A percentile compares a stretch with the other conserved stretches of the same genome.
These are phyloP conservation scores for Lactifluus echinatus DNA, from an alignment of 768 basidiomycete species.

Conservation along the genomic window DNA sequence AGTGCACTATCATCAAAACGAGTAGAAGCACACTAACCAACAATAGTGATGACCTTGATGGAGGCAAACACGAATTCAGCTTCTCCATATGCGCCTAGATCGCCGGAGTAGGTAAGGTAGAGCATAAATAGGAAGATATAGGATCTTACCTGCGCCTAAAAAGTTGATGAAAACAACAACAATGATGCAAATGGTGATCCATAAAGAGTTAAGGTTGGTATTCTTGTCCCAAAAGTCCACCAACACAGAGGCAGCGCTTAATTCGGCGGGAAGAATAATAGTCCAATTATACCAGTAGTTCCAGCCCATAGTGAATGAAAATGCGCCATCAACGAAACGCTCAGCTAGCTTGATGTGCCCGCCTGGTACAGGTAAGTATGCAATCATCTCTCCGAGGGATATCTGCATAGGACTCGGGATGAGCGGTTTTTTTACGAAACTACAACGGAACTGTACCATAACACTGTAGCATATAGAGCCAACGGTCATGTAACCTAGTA, in stretches of 20 bases:
- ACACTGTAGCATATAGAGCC: slow-evolving; percentile 62
- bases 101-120: neutral
- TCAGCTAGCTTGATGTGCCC: slow-evolving; percentile 75
- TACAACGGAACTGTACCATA: slow-evolving; percentile 40
- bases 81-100: slow-evolving; percentile 38
- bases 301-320: slow-evolving; percentile 47
- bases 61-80: slow-evolving; percentile 45
- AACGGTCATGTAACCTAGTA: slow-evolving; percentile 60
- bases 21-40: slow-evolving; percentile 18
- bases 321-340: slow-evolving; percentile 69
- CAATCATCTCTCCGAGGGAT: slow-evolving; percentile 66
- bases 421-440: neutral
- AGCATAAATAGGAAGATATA: neutral
- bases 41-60: slow-evolving; percentile 44
- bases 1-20: neutral
- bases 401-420: slow-evolving; percentile 31
- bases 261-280: neutral
- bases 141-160: slow-evolving; percentile 13
- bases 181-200: slow-evolving; percentile 44
- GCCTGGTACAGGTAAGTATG: slow-evolving; percentile 69
- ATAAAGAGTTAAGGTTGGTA: slow-evolving; percentile 28
- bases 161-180: slow-evolving; percentile 33
- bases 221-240: slow-evolving; percentile 39
- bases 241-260: slow-evolving; percentile 39
- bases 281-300: slow-evolving; percentile 37